A percentile compares a stretch with the other conserved stretches of the same genome.
Evolutionary conservation across 768 basidiomycete genomes (phyloP).

Genomic region (Candolleomyces efflorescens): DNA sequence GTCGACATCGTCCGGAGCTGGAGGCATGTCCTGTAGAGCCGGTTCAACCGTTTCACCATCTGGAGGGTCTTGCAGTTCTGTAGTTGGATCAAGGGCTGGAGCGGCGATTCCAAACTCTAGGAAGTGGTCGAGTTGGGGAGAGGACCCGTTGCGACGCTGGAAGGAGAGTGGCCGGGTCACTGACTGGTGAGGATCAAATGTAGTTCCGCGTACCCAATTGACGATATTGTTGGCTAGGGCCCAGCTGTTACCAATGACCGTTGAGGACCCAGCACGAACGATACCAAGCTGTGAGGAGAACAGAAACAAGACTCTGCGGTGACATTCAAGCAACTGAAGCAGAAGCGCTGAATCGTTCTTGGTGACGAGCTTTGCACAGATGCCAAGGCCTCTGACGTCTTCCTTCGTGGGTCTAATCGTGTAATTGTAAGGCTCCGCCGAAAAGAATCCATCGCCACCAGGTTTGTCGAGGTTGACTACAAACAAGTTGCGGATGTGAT

Average conservation of each 20-base stretch:
- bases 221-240: neutral
- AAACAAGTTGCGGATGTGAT: slow-evolving; percentile 19
- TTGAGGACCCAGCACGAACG: slow-evolving; percentile 32
- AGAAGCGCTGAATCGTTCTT: neutral
- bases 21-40: neutral
- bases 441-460: slow-evolving; percentile 2
- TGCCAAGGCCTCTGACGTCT: neutral
- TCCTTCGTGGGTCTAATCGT: neutral
- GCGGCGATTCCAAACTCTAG: too few relatives aligned
- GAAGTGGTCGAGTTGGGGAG: too few relatives aligned
- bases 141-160: neutral
- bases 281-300: neutral
- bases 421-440: neutral
- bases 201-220: neutral
- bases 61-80: neutral
- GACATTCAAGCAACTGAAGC: neutral
- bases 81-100: neutral
- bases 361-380: neutral
- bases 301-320: neutral
- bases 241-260: neutral
- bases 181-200: neutral
- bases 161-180: neutral
- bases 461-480: slow-evolving; percentile 4
- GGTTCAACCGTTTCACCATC: neutral
- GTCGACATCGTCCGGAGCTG: neutral